Percentiles rank a stretch among this genome's conserved stretches.
These are phyloP conservation scores for Nothopassalora personata DNA, from an alignment of 2,329 filamentous ascomycete species.

Conservation along the genomic window DNA sequence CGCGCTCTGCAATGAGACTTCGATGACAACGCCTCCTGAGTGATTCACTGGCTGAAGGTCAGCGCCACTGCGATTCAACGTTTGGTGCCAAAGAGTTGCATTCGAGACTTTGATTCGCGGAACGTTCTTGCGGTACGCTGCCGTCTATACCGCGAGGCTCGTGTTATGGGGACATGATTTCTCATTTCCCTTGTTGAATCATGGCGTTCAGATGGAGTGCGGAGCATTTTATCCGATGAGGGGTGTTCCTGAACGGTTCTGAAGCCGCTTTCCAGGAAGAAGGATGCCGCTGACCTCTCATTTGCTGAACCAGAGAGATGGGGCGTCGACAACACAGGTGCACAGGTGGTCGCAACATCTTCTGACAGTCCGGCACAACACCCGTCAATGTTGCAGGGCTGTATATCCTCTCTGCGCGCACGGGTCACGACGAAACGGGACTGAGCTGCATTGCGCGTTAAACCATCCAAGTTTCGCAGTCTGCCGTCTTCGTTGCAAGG, in stretches of 20 bases:
- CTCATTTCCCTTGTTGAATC: no score
- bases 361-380: no score
- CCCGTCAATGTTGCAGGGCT: no score
- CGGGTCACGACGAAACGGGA: not conserved
- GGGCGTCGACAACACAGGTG: not conserved
- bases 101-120: no score
- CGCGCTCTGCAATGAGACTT: not conserved
- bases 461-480: no score
- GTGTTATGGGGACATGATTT: no score
- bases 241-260: not conserved
- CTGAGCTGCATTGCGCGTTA: no score
- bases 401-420: no score
- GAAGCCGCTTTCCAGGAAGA: not conserved
- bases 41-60: not conserved
- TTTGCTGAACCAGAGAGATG: not conserved
- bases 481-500: no score
- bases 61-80: not conserved
- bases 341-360: not conserved
- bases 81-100: not conserved
- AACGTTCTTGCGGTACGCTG: no score
- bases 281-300: not conserved
- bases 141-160: no score
- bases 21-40: not conserved
- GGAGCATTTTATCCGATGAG: not conserved
- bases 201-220: not conserved